Conservation (phyloP, 2,329 filamentous ascomycete species). For the Penicillium sp. region DNA sequence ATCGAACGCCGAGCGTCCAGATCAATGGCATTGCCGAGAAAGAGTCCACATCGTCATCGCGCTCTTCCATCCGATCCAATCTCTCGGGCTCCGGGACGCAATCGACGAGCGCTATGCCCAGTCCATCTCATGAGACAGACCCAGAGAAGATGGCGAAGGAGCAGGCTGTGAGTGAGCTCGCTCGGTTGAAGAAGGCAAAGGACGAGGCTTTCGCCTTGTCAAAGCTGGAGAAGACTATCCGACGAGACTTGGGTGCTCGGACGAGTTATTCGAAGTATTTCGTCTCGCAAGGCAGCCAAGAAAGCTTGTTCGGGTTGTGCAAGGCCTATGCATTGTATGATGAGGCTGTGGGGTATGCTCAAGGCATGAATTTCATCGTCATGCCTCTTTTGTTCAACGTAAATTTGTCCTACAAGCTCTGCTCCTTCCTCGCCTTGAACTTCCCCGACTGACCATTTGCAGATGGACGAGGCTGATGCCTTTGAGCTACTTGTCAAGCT, state of each 20-base stretch:
- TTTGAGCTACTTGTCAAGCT: constrained; percentile 90
- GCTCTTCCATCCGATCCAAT: constrained; percentile 82
- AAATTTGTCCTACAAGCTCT: constrained; percentile 37
- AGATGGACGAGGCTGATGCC: constrained; percentile 97
- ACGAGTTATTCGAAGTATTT: constrained; percentile 98
- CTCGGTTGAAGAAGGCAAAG: constrained; percentile 76
- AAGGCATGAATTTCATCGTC: constrained; percentile 98
- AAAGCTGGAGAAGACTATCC: constrained; percentile 89
- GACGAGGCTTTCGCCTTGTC: constrained; percentile 72
- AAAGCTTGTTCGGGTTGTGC: constrained; percentile 91
- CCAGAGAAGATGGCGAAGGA: constrained; percentile 66
- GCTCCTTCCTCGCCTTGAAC: not conserved
- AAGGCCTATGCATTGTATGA: constrained; percentile 97
- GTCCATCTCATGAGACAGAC: constrained; percentile 62
- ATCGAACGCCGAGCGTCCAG: constrained; percentile 54
- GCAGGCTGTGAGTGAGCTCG: constrained; percentile 63
- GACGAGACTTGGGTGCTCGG: constrained; percentile 83
- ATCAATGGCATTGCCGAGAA: constrained; percentile 61
- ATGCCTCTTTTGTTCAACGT: constrained; percentile 96
- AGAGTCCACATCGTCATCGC: constrained; percentile 72
- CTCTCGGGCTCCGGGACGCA: constrained; percentile 64
- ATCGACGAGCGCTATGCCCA: constrained; percentile 54
- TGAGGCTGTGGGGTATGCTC: constrained; percentile 91
- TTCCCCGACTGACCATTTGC: constrained; percentile 7
- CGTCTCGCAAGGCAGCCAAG: constrained; percentile 85